phyloP scores from a whole-genome alignment of 225 moss, liverwort and hornwort species.

The Antitrichia curtipendula region DNA sequence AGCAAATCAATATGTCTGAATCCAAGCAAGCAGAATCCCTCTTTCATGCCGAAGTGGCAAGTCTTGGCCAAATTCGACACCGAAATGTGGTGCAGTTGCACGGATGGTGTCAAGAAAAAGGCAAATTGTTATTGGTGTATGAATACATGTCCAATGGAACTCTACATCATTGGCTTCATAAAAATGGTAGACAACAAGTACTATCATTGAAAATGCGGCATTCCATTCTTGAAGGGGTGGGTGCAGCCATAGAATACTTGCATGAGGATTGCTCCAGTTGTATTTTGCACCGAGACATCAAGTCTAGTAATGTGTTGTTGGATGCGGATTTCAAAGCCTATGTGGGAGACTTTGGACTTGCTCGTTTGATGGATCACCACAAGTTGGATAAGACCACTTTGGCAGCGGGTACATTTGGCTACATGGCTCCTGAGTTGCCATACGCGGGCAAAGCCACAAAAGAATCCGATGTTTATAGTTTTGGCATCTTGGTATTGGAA shows the following conservation, averaged over 20 bases:
- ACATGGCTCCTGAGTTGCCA: background rate
- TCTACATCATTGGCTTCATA: background rate
- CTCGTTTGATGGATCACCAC: background rate
- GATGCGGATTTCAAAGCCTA: background rate
- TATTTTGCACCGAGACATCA: background rate
- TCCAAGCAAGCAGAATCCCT: background rate
- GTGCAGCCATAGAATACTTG: background rate
- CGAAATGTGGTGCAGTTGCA: background rate
- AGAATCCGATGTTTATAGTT: background rate
- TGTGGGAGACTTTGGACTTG: background rate
- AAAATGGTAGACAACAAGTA: background rate
- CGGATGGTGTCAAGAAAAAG: background rate
- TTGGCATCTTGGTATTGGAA: background rate
- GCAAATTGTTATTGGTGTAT: background rate
- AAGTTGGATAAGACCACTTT: background rate
- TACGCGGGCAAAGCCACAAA: background rate
- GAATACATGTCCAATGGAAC: background rate
- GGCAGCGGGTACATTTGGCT: background rate
- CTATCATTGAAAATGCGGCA: background rate
- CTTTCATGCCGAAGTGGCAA: background rate
- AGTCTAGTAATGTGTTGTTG: background rate
- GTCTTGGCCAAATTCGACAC: background rate
- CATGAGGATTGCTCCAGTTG: background rate
- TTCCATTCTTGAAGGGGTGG: background rate
- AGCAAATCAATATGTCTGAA: background rate